A percentile compares a stretch with the other conserved stretches of the same genome.
These are phyloP conservation scores for Tephrocybe rancida DNA, from an alignment of 768 basidiomycete species.

Conservation along the genomic window DNA sequence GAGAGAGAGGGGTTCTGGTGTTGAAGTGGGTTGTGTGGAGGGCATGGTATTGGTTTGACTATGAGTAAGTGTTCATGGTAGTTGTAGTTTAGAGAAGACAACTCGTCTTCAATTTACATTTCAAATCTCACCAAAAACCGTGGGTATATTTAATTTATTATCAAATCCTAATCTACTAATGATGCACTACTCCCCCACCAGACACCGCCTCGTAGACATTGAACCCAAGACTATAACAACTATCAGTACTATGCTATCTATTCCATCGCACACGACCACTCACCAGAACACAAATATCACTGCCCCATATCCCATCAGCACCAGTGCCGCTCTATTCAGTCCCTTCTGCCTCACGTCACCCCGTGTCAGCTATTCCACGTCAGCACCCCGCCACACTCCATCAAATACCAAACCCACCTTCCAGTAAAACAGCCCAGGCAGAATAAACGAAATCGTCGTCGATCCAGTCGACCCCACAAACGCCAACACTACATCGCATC, in stretches of 20 bases:
- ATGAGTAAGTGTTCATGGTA: too few species aligned
- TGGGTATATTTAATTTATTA: constrained; percentile 33
- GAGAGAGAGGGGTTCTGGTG: not conserved
- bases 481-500: constrained; percentile 87
- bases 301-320: constrained; percentile 72
- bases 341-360: constrained; percentile 57
- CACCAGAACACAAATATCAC: constrained; percentile 89
- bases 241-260: constrained; percentile 14
- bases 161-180: not conserved
- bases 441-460: constrained; percentile 95
- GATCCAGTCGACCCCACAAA: constrained; percentile 98
- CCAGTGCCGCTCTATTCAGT: constrained; percentile 62
- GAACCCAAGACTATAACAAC: constrained; percentile 55
- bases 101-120: too few species aligned
- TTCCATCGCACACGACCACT: constrained; percentile 26
- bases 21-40: too few species aligned
- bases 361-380: constrained; percentile 59
- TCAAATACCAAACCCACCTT: constrained; percentile 51
- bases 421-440: constrained; percentile 94
- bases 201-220: constrained; percentile 72
- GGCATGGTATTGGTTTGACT: not conserved
- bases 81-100: not conserved
- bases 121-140: constrained; percentile 21
- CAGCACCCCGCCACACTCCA: not conserved
- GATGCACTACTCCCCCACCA: constrained; percentile 16